Evolutionary conservation across 148 eudicot genomes (phyloP), one percentile per base, ranked within the genome.

Genomic region (Cornus controversa): DNA sequence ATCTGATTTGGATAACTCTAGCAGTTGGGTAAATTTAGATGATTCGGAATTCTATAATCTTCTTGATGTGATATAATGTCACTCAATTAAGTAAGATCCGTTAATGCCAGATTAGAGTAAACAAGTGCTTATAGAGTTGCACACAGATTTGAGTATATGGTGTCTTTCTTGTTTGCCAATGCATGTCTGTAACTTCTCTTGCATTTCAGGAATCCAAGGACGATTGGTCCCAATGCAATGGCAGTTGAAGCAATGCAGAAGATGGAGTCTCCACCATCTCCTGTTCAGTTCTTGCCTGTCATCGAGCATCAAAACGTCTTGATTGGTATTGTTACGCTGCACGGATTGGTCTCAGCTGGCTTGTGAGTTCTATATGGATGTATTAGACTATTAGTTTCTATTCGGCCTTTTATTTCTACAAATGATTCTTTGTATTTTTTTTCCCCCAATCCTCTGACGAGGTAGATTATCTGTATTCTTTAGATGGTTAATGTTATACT

Each of bases 211-310:
- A 86, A 80, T 25, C 99, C 99, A 1, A 90, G 99, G 85, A 91
- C 89, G 53, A 91, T 96, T 37, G 86, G 86, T 45, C 94, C 97
- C 3, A 92, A 90, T 31, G 90, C 93, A 70, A 96, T 96, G 99
- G 99, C 98, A 20, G 99, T 89, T 26, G 94, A 90, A 69, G 99
- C 99, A 70, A 96, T 96, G 98, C 84, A 89, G 84, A 93, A 84
- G 87, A 96, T 96, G 98, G 99, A 96, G 71, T 81, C 97, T 64
- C 97, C 98, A 3, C 99, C 99, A 54, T 96, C 99, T 15, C 97
- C 99, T 1, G 98, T 95, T 66, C 97, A 96, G 79, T 96, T 96
- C 85, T 83, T 96, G 84, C 99, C 99, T 0, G 99, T 96, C 22
- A 78, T 93, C 10, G 78, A 83, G 63, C 79, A 84, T 50, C 83